These are phyloP conservation scores for Xylariaceae sp. DNA, from an alignment of 2,329 filamentous ascomycete species.

Conservation along the genomic window DNA sequence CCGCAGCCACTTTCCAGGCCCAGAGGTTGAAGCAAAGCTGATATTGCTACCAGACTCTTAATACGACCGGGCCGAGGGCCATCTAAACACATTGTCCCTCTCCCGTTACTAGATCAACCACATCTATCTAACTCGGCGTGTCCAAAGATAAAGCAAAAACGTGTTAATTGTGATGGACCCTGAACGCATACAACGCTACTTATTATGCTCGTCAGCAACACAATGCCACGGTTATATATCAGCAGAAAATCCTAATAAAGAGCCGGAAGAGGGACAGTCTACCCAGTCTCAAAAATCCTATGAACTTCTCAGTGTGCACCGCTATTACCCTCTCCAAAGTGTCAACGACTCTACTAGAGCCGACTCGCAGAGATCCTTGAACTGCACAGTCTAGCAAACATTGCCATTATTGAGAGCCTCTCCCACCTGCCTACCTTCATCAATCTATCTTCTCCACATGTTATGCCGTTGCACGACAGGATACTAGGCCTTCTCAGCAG, in stretches of 20 bases:
- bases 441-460: slow-evolving; percentile 28
- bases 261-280: slow-evolving; percentile 19
- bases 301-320: slow-evolving; percentile 17
- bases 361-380: slow-evolving; percentile 22
- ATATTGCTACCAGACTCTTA: slow-evolving; percentile 12
- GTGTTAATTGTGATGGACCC: slow-evolving; percentile 18
- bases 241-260: slow-evolving; percentile 12
- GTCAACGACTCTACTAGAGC: slow-evolving; percentile 25
- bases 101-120: slow-evolving; percentile 18
- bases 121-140: slow-evolving; percentile 18
- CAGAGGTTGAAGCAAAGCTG: slow-evolving; percentile 8
- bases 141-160: slow-evolving; percentile 11
- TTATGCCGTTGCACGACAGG: slow-evolving; percentile 27
- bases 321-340: slow-evolving; percentile 24
- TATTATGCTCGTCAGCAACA: slow-evolving; percentile 14
- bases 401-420: slow-evolving; percentile 25
- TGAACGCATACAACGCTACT: slow-evolving; percentile 15
- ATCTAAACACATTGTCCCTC: slow-evolving; percentile 8
- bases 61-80: slow-evolving; percentile 16
- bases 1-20: slow-evolving; percentile 10
- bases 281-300: slow-evolving; percentile 14
- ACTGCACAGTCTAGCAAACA: slow-evolving; percentile 30
- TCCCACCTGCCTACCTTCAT: slow-evolving; percentile 28
- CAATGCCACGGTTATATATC: slow-evolving; percentile 25
- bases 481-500: slow-evolving; percentile 25